Base-by-base conservation (phyloP, 768 basidiomycete genomes). In the Leccinum olivaceopallidum region DNA sequence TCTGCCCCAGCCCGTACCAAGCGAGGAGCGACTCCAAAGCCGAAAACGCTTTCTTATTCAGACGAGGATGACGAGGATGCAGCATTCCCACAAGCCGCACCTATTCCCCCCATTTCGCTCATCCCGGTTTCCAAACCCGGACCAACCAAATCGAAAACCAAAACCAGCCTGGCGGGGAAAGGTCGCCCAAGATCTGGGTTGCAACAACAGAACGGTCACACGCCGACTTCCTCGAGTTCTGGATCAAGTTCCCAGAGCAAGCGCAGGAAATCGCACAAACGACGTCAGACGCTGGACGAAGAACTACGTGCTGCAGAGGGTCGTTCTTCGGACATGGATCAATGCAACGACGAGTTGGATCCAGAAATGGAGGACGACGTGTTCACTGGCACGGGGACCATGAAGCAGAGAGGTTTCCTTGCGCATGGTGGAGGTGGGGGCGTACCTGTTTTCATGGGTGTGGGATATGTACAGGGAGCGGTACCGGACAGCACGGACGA, bases 341-440 rank as follows among this genome's bases (percentile, higher is more conserved):
- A 76, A 22, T 70, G 70, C 42, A 79, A 77, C 8, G 70, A 69
- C n/a, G 81, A 77, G n/a, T 59, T 76, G 12, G 72, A 70, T 6
- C 34, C 71, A 20, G 85, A 79, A 24, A 61, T 78, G n/a, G 34
- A 59, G 10, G 87, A 88, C 2, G 71, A 72, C 26, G 75, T 83
- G 14, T 79, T 85, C 13, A 71, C 78, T 2, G 87, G 81, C 18
- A 79, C 83, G 2, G 88, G 88, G 12, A 83, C 77, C 44, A 78
- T 78, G 68, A 83, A 80, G 65, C 77, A 73, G 18, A 75, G 69
- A 5, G 87, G 88, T 2, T 93, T 91, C 63, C 76, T 92, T 22
- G 86, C 88, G 4, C 86, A 84, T 66, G 90, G 90, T 13, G 90
- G 91, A 1, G 89, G 81, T 10, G 89, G 86, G 24, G 91, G 91